Evolutionary conservation across 345 rosid genomes (phyloP).

Genomic region (Kernera saxatilis): DNA sequence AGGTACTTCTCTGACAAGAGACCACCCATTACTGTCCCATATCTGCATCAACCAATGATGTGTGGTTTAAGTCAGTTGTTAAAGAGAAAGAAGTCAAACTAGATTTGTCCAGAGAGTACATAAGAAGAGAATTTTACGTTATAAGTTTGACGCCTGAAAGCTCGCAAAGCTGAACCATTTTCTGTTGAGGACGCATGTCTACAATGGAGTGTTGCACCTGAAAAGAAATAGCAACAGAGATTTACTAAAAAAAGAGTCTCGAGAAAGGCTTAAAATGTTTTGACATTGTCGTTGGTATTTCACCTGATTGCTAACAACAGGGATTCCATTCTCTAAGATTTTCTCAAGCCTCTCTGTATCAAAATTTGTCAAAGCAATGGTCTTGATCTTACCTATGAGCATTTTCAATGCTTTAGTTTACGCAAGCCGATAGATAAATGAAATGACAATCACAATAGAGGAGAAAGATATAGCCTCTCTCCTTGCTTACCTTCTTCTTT

Average conservation of each 20-base stretch:
- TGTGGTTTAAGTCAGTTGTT: no score
- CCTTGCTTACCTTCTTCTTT: slow-evolving; percentile 71
- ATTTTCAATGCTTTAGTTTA: slow-evolving; percentile 16
- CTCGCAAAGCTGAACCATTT: slow-evolving; percentile 92
- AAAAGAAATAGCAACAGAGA: background rate
- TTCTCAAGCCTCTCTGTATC: slow-evolving; percentile 81
- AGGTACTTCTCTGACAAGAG: slow-evolving; percentile 87
- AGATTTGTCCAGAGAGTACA: background rate
- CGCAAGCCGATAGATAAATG: background rate
- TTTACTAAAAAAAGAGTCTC: no score
- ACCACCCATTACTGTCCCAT: slow-evolving; percentile 97
- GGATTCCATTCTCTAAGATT: slow-evolving; percentile 82
- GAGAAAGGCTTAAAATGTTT: no score
- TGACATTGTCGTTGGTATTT: no score
- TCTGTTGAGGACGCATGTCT: slow-evolving; percentile 95
- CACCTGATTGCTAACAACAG: slow-evolving; percentile 97
- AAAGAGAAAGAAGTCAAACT: background rate
- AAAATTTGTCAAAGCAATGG: slow-evolving; percentile 90
- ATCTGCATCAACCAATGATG: slow-evolving; percentile 42
- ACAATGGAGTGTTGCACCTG: slow-evolving; percentile 96
- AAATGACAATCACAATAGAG: background rate
- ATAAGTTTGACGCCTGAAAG: slow-evolving; percentile 90
- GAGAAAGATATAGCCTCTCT: background rate
- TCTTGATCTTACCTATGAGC: slow-evolving; percentile 77
- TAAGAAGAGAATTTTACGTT: slow-evolving; percentile 45